Base-by-base conservation (phyloP, 176 grass and related monocot genomes). In the Zea luxurians region DNA sequence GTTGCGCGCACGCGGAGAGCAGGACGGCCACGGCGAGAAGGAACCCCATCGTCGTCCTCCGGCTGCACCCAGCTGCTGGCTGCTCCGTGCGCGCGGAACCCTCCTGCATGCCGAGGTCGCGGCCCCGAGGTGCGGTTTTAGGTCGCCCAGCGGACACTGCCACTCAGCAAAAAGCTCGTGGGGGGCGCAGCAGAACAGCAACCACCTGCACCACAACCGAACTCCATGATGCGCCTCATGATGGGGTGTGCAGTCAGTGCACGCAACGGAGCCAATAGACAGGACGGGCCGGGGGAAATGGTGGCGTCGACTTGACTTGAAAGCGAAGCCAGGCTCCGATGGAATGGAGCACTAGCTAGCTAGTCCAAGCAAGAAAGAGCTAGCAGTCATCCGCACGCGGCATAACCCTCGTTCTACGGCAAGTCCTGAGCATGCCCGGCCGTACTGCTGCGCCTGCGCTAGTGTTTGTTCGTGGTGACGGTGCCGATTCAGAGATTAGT, bases 181-280 rank as follows among this genome's bases (percentile, higher is more conserved):
- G 71, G 4, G 50, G 15, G 62, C 60, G 88, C 85, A 64, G 75
- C 85, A 64, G 75, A 70, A 68, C 88, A 93, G 57, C 88, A 93
- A 90, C 91, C 42, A 90, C 88, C 70, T 62, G 85, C 85, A 90
- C 88, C 84, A 90, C 83, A 89, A 89, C 90, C 44, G 54, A 83
- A 83, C 35, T 36, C 75, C 83, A 89, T 84, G 62, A 88, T 92
- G 88, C 89, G 37, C 8, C 84, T 83, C 87, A 92, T 96, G 81
- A 90, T 90, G 87, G 70, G 64, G 80, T 68, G 84, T 87, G 70
- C 66, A 59, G 83, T 79, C 70, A 65, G 84, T 87, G 70, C 66
- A 59, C 86, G 78, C 70, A 65, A 61, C 21, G 64, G 62, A 45
- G 48, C 66, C 15, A 48, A 58, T 79, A 75, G 45, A 73, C 83